These are phyloP conservation scores for Boletus sensibilis DNA, from an alignment of 768 basidiomycete genomes.

Conservation along the genomic window DNA sequence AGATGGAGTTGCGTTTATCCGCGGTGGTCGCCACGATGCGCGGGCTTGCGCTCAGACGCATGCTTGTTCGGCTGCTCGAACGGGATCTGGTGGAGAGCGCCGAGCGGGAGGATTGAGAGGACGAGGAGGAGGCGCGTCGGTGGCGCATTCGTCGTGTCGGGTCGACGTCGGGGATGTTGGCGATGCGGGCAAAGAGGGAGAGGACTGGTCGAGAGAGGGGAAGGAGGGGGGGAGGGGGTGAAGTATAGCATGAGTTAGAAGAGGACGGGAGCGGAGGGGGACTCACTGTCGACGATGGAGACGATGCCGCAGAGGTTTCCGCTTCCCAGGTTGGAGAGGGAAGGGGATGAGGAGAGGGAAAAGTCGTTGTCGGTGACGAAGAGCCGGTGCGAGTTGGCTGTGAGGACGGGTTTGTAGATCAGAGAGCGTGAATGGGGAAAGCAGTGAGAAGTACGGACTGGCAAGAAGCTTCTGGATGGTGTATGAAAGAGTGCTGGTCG, in stretches of 20 bases:
- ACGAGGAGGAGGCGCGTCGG: conserved; percentile 73
- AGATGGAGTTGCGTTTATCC: conserved; percentile 33
- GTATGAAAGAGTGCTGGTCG: conserved; percentile 61
- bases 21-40: conserved; percentile 31
- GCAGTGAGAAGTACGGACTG: conserved; percentile 46
- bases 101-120: conserved; percentile 53
- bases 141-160: conserved; percentile 78
- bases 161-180: conserved; percentile 71
- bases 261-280: neutral
- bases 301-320: conserved; percentile 69
- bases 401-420: neutral
- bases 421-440: conserved; percentile 1
- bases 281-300: conserved; percentile 77
- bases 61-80: conserved; percentile 43
- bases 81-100: conserved; percentile 38
- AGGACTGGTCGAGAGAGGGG: conserved; percentile 49
- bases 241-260: neutral
- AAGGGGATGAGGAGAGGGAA: conserved; percentile 47
- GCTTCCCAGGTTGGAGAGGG: conserved; percentile 36
- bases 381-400: conserved; percentile 77
- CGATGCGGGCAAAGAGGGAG: conserved; percentile 73
- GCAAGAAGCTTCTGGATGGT: conserved; percentile 81
- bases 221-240: neutral
- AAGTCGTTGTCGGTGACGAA: conserved; percentile 69
- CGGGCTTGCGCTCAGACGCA: conserved; percentile 34